These are phyloP conservation scores for Pyrus hybrid DNA, from an alignment of 331 rosid genomes.

Conservation along the genomic window DNA sequence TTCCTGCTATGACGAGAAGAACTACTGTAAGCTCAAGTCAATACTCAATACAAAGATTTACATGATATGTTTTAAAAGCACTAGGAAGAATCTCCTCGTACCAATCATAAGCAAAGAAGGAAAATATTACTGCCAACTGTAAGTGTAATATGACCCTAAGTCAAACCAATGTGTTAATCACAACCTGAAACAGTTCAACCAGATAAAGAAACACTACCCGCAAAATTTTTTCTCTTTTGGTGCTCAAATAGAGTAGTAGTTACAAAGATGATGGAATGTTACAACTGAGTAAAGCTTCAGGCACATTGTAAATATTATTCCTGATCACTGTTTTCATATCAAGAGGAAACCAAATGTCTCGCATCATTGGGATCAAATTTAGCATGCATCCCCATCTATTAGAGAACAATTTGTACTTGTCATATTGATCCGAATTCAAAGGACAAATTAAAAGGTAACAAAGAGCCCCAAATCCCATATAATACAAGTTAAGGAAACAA, in stretches of 20 bases:
- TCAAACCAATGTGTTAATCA: background rate
- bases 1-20: constrained; percentile 32
- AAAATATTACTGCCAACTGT: background rate
- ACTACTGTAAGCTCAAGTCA: constrained; percentile 2
- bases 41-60: background rate
- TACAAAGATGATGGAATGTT: background rate
- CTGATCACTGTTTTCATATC: background rate
- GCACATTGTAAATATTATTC: background rate
- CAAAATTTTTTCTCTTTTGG: too few relatives aligned
- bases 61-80: background rate
- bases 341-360: background rate
- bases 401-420: background rate
- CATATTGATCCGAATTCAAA: background rate
- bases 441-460: background rate
- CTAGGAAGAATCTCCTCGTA: background rate
- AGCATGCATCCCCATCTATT: background rate
- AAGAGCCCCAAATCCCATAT: background rate
- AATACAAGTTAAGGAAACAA: background rate
- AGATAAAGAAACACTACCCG: background rate
- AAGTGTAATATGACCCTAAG: background rate
- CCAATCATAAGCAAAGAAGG: background rate
- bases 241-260: too few relatives aligned
- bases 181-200: background rate
- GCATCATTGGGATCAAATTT: background rate
- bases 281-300: background rate